Evolutionary conservation across 192 early-diverging fungal species (phyloP).

Genomic region (Coemansia sp.): DNA sequence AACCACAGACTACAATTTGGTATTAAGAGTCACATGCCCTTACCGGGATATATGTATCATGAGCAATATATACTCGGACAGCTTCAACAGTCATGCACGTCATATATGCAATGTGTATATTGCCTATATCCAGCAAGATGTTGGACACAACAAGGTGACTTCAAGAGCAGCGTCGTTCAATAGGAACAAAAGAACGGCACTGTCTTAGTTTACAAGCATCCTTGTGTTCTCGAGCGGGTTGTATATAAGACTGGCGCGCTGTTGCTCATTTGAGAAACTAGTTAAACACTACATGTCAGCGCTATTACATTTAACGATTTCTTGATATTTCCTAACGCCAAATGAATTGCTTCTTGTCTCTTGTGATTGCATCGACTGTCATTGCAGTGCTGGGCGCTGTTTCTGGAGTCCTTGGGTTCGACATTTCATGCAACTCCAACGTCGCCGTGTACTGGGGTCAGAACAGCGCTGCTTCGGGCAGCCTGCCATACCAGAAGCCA

Average conservation of each 20-base stretch:
- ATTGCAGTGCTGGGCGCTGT: constrained; percentile 8
- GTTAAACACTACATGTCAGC: too few species aligned
- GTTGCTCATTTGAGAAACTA: too few species aligned
- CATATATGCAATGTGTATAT: constrained; percentile 6
- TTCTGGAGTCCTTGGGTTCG: constrained; percentile 39
- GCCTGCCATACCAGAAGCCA: constrained; percentile 50
- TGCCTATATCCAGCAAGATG: not conserved
- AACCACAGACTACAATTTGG: not conserved
- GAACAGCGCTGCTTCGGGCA: constrained; percentile 55
- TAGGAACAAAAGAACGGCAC: not conserved
- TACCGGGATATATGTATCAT: not conserved
- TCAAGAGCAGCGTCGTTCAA: too few species aligned
- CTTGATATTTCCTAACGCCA: not conserved
- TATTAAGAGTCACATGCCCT: not conserved
- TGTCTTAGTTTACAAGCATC: too few species aligned
- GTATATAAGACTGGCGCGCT: too few species aligned
- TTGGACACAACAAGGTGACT: not conserved
- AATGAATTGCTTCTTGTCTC: not conserved
- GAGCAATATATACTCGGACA: not conserved
- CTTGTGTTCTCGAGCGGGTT: too few species aligned
- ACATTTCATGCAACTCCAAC: constrained; percentile 54
- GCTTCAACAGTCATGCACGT: not conserved
- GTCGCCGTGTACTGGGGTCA: constrained; percentile 62
- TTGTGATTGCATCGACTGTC: not conserved
- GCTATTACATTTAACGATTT: not conserved